Conservation (phyloP, 2,329 filamentous ascomycete genomes). For the Sphaerulina populicola region DNA sequence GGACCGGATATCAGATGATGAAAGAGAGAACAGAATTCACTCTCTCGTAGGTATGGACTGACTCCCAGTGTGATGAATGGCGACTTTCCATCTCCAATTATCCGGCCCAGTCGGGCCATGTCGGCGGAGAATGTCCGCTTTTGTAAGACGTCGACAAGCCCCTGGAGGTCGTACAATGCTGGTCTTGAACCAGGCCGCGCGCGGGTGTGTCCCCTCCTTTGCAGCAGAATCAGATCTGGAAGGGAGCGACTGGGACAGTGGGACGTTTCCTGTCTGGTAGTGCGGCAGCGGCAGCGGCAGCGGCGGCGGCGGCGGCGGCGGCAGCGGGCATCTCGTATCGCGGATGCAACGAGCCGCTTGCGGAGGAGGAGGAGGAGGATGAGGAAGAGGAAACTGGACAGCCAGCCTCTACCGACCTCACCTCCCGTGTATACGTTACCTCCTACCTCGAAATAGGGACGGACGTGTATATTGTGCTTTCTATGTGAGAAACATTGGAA, state of each 20-base stretch:
- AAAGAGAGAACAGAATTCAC: no score
- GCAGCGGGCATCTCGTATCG: not conserved
- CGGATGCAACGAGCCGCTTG: not conserved
- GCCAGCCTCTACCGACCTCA: no score
- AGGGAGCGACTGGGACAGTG: not conserved
- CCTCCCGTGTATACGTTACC: no score
- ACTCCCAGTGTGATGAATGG: no score
- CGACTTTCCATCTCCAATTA: no score
- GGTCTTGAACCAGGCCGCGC: constrained; percentile 3
- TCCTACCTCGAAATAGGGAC: not conserved
- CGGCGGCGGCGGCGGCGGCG: no score
- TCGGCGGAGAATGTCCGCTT: not conserved
- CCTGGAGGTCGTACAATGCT: constrained; percentile 6
- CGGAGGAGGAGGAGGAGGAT: not conserved
- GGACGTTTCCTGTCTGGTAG: not conserved
- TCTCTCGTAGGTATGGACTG: no score
- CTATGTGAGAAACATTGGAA: not conserved
- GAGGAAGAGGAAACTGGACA: not conserved
- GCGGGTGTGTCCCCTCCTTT: not conserved
- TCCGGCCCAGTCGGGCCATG: no score
- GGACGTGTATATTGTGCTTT: not conserved
- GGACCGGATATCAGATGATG: no score
- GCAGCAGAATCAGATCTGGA: not conserved
- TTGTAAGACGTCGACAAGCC: constrained; percentile 4
- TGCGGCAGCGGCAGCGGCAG: no score